A percentile compares a stretch with the other conserved stretches of the same genome.
phyloP scores from a whole-genome alignment of 306 rosid genomes.

The Fragaria iinumae region DNA sequence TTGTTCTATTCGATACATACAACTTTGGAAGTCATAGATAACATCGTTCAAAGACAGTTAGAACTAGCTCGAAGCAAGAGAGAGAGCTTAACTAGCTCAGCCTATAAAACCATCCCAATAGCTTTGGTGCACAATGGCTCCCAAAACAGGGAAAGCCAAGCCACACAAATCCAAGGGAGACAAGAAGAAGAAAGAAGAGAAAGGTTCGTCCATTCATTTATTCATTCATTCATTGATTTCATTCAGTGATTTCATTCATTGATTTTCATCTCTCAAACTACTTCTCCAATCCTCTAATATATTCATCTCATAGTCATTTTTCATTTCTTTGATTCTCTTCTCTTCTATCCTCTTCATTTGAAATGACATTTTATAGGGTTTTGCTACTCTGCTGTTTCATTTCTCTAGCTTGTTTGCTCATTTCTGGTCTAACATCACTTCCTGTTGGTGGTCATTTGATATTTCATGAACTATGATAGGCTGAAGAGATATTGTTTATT shows the following conservation, averaged over 20 bases:
- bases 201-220: constrained; percentile 45
- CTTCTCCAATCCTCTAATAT: background rate
- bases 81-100: background rate
- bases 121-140: constrained; percentile 70
- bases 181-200: constrained; percentile 91
- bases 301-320: background rate
- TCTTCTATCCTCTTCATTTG: background rate
- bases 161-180: constrained; percentile 87
- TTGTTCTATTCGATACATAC: constrained; percentile 32
- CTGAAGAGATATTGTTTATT: background rate
- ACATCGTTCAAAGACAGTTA: constrained; percentile 31
- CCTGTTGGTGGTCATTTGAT: background rate
- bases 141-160: constrained; percentile 74
- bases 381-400: background rate
- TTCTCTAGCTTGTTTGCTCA: background rate
- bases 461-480: background rate
- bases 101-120: constrained; percentile 1
- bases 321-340: background rate
- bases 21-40: constrained; percentile 23
- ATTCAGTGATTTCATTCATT: too few species aligned
- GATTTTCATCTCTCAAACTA: background rate
- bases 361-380: too few species aligned
- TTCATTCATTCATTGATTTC: background rate
- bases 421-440: background rate
- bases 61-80: background rate